phyloP scores from a whole-genome alignment of 345 rosid species.

The Murraya koenigii region DNA sequence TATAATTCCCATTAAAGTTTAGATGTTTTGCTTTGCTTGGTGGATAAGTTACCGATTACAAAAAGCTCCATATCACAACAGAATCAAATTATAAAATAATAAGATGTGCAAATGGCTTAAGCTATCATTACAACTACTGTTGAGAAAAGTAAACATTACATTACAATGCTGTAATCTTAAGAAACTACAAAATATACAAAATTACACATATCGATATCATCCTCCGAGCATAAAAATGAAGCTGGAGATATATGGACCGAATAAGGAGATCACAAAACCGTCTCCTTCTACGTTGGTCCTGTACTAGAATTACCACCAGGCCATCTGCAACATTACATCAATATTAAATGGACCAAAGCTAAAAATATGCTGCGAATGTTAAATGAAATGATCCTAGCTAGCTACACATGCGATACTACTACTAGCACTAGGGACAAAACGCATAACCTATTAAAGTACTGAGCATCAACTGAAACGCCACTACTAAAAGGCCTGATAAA shows the following conservation, averaged over 20 bases:
- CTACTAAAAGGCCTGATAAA: slow-evolving; percentile 40
- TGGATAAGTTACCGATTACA: not conserved
- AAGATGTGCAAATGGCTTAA: slow-evolving; percentile 14
- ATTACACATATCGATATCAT: slow-evolving; percentile 22
- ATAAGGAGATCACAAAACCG: slow-evolving; percentile 68
- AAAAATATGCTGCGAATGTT: not conserved
- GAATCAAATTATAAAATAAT: not conserved
- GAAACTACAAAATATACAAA: slow-evolving; percentile 22
- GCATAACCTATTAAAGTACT: slow-evolving; percentile 1
- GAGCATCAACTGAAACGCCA: not conserved
- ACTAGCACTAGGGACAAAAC: slow-evolving; percentile 1
- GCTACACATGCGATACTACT: not conserved
- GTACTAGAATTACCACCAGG: slow-evolving; percentile 10
- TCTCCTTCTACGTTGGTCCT: slow-evolving; percentile 40
- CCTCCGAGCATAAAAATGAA: slow-evolving; percentile 41
- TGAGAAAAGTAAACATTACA: slow-evolving; percentile 7
- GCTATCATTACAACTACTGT: slow-evolving; percentile 8
- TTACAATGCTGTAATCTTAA: slow-evolving; percentile 7
- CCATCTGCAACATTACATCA: slow-evolving; percentile 16
- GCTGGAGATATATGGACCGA: slow-evolving; percentile 39
- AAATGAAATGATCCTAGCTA: not conserved
- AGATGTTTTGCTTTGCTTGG: not conserved
- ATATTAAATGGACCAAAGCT: slow-evolving; percentile 6
- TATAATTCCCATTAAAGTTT: not conserved
- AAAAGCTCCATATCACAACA: not conserved